Evolutionary conservation across 2,329 filamentous ascomycete genomes (phyloP).

Genomic region (Hymenoscyphus infarciens): DNA sequence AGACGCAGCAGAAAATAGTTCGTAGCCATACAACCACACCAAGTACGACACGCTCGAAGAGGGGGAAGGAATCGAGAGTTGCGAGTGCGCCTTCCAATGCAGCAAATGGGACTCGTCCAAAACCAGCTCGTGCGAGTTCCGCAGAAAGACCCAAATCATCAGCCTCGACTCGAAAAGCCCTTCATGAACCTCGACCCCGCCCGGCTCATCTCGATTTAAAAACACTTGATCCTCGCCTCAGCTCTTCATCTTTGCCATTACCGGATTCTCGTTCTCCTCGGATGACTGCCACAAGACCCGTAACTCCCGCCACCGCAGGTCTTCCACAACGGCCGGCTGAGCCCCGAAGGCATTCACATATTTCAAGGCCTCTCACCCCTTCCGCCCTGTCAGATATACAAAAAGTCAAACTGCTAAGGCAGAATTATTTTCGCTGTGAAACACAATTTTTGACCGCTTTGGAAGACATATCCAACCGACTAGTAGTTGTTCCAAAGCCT

Average conservation of each 20-base stretch:
- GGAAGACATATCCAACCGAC: conserved; percentile 79
- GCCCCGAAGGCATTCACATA: conserved; percentile 56
- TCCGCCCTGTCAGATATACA: conserved; percentile 62
- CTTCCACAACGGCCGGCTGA: conserved; percentile 35
- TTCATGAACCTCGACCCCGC: conserved; percentile 26
- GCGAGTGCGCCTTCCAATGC: conserved; percentile 34
- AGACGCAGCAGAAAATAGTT: conserved; percentile 51
- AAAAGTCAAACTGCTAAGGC: conserved; percentile 68
- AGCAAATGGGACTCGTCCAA: conserved; percentile 25
- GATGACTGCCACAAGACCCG: conserved; percentile 47
- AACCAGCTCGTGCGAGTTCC: conserved; percentile 25
- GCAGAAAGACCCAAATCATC: conserved; percentile 27
- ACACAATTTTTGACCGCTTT: conserved; percentile 77
- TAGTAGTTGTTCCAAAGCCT: conserved; percentile 77
- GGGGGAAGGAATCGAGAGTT: conserved; percentile 43
- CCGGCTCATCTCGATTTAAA: conserved; percentile 32
- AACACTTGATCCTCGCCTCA: conserved; percentile 56
- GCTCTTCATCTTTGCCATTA: conserved; percentile 64
- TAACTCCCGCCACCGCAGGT: conserved; percentile 56
- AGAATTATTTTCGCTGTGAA: conserved; percentile 80
- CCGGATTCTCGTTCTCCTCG: conserved; percentile 57
- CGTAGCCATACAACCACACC: conserved; percentile 68
- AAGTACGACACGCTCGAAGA: conserved; percentile 41
- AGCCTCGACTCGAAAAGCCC: conserved; percentile 24
- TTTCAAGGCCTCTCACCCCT: conserved; percentile 54